Evolutionary conservation across 1,284 basidiomycete species (phyloP).

Genomic region (Amylostereum chailletii): DNA sequence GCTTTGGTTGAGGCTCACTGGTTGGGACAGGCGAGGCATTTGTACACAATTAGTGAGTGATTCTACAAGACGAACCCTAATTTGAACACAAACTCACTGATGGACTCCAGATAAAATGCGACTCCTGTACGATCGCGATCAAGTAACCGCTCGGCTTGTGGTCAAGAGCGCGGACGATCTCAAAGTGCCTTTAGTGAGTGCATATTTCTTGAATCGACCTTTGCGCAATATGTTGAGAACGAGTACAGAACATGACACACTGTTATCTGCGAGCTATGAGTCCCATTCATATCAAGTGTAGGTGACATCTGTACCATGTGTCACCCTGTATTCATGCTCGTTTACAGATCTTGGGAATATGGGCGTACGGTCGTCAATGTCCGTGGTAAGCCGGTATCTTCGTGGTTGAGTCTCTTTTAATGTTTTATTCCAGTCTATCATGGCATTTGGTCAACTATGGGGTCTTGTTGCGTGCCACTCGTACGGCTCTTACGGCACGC

Average conservation of each 20-base stretch:
- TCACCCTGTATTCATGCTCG: constrained; percentile 5
- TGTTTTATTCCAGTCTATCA: constrained; percentile 54
- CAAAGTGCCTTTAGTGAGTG: constrained; percentile 53
- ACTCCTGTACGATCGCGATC: constrained; percentile 72
- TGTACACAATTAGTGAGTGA: constrained; percentile 37
- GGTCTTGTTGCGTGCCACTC: constrained; percentile 81
- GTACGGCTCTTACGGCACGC: constrained; percentile 73
- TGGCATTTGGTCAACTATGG: constrained; percentile 81
- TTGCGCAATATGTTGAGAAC: background rate
- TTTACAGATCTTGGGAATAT: constrained; percentile 66
- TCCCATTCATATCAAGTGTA: constrained; percentile 83
- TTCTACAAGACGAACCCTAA: background rate
- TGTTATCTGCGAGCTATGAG: constrained; percentile 85
- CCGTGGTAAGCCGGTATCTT: constrained; percentile 43
- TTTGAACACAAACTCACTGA: background rate
- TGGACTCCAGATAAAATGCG: constrained; percentile 65
- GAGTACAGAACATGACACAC: constrained; percentile 72
- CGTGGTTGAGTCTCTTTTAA: background rate
- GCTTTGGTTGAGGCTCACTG: constrained; percentile 6
- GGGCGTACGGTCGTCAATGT: constrained; percentile 79
- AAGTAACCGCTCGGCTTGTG: constrained; percentile 73
- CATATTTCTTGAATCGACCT: constrained; percentile 7
- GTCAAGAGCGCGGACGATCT: constrained; percentile 62
- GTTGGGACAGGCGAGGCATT: constrained; percentile 30
- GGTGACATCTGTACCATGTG: constrained; percentile 15